Percentiles rank a stretch among this genome's conserved stretches.
Evolutionary conservation across 2,329 filamentous ascomycete species (phyloP).

Genomic region (Xylaria sp.): DNA sequence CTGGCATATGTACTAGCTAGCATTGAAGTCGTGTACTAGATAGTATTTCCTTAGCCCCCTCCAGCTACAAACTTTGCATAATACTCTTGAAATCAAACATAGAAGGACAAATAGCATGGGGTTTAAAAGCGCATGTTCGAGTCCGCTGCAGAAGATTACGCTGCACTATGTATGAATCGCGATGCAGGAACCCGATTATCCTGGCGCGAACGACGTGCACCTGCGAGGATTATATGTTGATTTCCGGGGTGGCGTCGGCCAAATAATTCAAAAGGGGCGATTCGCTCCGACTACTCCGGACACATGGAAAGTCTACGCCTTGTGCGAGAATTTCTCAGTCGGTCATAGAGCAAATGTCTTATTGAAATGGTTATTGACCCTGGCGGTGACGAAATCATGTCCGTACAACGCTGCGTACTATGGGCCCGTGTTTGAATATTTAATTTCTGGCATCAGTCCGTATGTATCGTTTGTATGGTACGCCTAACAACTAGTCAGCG

Average conservation of each 20-base stretch:
- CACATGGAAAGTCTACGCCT: not conserved
- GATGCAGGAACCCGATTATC: slow-evolving; percentile 24
- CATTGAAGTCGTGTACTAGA: not conserved
- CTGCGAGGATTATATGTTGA: slow-evolving; percentile 11
- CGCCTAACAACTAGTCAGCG: not conserved
- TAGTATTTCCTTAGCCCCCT: too few relatives aligned
- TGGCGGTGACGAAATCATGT: not conserved
- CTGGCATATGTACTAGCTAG: slow-evolving; percentile 3
- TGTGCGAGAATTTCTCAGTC: not conserved
- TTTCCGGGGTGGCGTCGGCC: slow-evolving; percentile 9
- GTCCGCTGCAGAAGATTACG: not conserved
- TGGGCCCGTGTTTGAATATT: slow-evolving; percentile 1
- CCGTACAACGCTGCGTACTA: not conserved
- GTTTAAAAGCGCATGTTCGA: not conserved
- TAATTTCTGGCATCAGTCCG: slow-evolving; percentile 5
- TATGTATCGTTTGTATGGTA: slow-evolving; percentile 17
- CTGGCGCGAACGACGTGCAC: slow-evolving; percentile 19
- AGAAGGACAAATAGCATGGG: not conserved
- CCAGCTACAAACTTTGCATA: too few relatives aligned
- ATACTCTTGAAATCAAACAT: not conserved
- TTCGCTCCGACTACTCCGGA: slow-evolving; percentile 10
- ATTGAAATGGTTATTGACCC: slow-evolving; percentile 18
- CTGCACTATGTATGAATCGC: not conserved
- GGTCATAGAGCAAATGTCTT: slow-evolving; percentile 20
- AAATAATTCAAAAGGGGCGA: slow-evolving; percentile 14